A percentile compares a stretch with the other conserved stretches of the same genome.
phyloP scores from a whole-genome alignment of 164 flowering plant genomes.

The Houttuynia cordata region DNA sequence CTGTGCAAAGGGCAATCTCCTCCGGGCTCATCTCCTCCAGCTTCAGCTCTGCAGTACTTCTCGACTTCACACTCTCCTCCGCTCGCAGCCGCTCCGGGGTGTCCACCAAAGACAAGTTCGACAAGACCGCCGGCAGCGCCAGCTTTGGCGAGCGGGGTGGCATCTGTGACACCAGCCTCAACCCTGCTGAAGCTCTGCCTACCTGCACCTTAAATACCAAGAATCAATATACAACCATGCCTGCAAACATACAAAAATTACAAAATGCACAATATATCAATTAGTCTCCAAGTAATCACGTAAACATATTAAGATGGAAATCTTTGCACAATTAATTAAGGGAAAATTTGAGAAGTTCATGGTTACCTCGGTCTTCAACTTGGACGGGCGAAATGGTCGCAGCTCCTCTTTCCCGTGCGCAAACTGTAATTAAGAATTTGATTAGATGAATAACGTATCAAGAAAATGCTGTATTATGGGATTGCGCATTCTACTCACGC shows the following conservation, averaged over 20 bases:
- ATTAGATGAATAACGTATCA: no score
- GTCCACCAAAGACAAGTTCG: neutral
- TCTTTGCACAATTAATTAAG: neutral
- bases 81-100: neutral
- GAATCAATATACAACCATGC: no score
- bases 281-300: no score
- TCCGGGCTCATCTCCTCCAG: constrained; percentile 1
- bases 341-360: neutral
- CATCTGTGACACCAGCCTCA: neutral
- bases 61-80: neutral
- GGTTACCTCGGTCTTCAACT: constrained; percentile 1
- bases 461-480: no score
- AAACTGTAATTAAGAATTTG: neutral
- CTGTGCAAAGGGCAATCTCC: neutral
- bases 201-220: no score
- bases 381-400: constrained; percentile 4
- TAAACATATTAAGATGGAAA: neutral
- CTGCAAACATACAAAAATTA: no score
- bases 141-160: neutral
- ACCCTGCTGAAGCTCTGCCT: neutral
- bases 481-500: no score
- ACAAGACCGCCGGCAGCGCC: neutral
- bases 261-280: no score
- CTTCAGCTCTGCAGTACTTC: neutral
- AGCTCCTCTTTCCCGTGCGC: constrained; percentile 8